A percentile compares a stretch with the other conserved stretches of the same genome.
phyloP scores from a whole-genome alignment of 345 rosid species.

The Salix caprea region DNA sequence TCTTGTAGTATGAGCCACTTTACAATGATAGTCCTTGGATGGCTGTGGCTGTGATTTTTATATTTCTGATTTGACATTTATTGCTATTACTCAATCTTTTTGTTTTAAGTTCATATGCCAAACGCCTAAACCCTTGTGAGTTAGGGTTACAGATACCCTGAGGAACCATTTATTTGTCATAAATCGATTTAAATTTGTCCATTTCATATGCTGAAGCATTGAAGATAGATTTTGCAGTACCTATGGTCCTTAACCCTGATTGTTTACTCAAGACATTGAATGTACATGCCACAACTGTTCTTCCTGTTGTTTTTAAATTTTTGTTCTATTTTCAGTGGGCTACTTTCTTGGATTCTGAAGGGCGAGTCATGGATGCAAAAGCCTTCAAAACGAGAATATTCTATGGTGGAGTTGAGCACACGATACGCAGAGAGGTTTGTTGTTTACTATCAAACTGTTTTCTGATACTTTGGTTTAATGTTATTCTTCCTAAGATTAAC shows the following conservation, averaged over 20 bases:
- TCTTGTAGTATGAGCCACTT: neutral
- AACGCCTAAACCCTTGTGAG: neutral
- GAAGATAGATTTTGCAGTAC: neutral
- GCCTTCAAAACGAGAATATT: constrained; percentile 78
- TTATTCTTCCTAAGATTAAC: constrained; percentile 12
- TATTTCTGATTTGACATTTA: neutral
- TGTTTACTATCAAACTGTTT: constrained; percentile 6
- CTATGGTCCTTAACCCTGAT: neutral
- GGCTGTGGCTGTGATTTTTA: neutral
- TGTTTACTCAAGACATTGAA: neutral
- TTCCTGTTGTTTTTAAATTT: constrained; percentile 1
- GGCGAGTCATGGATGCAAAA: constrained; percentile 64
- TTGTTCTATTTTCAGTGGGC: constrained; percentile 53
- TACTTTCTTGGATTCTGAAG: constrained; percentile 82
- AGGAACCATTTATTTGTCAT: neutral
- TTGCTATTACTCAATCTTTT: neutral
- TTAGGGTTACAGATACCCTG: neutral
- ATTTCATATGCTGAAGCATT: neutral
- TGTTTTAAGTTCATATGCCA: neutral
- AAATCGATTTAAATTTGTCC: neutral
- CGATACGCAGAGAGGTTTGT: constrained; percentile 73
- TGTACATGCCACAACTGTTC: neutral
- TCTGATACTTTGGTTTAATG: constrained; percentile 1
- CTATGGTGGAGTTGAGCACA: constrained; percentile 86
- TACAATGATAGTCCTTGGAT: neutral